A percentile compares a stretch with the other conserved stretches of the same genome.
These are phyloP conservation scores for Oenanthe javanica DNA, from an alignment of 140 eudicot species.

Conservation along the genomic window DNA sequence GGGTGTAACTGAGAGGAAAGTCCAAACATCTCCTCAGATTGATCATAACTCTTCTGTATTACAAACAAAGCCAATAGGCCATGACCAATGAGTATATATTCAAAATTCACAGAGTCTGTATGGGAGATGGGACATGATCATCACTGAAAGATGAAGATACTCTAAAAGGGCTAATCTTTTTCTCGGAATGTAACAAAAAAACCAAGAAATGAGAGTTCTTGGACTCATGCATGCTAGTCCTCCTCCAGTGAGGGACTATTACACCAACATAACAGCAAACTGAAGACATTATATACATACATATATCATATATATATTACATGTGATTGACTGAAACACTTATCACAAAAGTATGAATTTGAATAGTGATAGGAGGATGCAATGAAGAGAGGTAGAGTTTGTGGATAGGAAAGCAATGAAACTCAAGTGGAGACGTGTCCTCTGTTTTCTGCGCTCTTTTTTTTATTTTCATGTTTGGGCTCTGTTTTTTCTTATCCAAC, in stretches of 20 bases:
- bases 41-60: conserved; percentile 59
- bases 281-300: conserved; percentile 20
- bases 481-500: neutral
- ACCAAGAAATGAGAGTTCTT: conserved; percentile 28
- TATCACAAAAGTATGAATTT: neutral
- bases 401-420: neutral
- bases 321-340: neutral
- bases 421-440: neutral
- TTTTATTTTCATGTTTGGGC: neutral
- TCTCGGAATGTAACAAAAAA: conserved; percentile 28
- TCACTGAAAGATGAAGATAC: conserved; percentile 45
- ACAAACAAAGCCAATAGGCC: neutral
- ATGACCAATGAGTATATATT: neutral
- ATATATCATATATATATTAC: neutral
- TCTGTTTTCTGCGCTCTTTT: neutral
- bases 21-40: conserved; percentile 82
- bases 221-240: conserved; percentile 4
- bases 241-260: conserved; percentile 25
- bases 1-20: conserved; percentile 51
- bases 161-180: conserved; percentile 15
- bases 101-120: conserved; percentile 14
- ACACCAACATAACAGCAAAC: conserved; percentile 27
- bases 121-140: conserved; percentile 37
- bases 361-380: neutral
- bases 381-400: neutral